A percentile compares a stretch with the other conserved stretches of the same genome.
Conservation (phyloP, 2,329 filamentous ascomycete genomes). For the Aspergillus piperis region DNA sequence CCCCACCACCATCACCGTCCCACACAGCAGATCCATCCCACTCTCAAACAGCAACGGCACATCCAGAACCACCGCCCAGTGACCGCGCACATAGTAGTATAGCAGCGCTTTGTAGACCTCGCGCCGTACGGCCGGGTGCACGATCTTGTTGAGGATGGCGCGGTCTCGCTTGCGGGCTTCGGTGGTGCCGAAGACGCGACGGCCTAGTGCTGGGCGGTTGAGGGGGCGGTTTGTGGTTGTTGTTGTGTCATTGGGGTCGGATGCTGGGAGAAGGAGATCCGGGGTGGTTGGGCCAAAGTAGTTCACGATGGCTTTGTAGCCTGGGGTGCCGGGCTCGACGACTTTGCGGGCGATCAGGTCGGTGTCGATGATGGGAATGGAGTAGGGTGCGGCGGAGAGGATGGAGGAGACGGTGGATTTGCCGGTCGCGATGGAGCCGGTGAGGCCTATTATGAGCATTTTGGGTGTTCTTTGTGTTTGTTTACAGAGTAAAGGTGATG, state of each 20-base stretch:
- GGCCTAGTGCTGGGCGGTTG: constrained; percentile 81
- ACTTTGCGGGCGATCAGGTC: constrained; percentile 90
- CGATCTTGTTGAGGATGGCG: constrained; percentile 79
- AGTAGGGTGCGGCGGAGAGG: constrained; percentile 77
- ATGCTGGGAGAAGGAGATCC: constrained; percentile 70
- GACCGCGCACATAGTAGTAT: constrained; percentile 70
- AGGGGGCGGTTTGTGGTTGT: constrained; percentile 54
- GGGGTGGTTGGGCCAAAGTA: constrained; percentile 83
- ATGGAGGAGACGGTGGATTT: constrained; percentile 93
- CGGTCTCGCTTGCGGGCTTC: constrained; percentile 71
- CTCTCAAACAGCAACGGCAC: constrained; percentile 91
- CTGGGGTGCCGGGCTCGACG: constrained; percentile 85
- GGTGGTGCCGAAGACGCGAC: constrained; percentile 79
- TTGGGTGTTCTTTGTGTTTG: neutral
- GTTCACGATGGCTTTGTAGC: constrained; percentile 77
- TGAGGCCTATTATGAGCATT: constrained; percentile 95
- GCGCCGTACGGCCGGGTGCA: constrained; percentile 83
- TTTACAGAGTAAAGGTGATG: too few species aligned
- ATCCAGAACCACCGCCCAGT: constrained; percentile 90
- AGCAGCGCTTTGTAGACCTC: constrained; percentile 78
- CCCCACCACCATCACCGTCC: constrained; percentile 81
- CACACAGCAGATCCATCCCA: constrained; percentile 81
- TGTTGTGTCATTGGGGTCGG: constrained; percentile 34
- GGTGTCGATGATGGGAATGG: constrained; percentile 88
- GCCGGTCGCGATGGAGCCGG: constrained; percentile 94